Evolutionary conservation across 2,329 filamentous ascomycete genomes (phyloP), one percentile per base, ranked within the genome.

Genomic region (Fusarium armeniacum): DNA sequence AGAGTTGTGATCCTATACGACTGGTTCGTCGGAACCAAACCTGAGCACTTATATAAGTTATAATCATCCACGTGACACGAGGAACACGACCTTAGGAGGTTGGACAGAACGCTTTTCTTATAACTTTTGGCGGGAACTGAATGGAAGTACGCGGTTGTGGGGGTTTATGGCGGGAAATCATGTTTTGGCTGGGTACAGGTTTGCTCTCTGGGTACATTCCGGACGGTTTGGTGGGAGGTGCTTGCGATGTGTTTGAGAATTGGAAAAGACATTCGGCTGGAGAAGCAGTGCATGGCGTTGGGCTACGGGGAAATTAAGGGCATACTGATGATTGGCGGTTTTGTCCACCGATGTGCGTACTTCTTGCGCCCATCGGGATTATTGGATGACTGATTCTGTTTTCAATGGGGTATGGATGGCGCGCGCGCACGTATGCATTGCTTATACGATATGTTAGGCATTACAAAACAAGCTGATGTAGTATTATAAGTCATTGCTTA

Each of bases 231-330:
- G 47, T 49, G 56, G 38, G 41, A 53, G 32, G 41, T 65, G 54
- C 60, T 58, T 38, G 24, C 16, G 53, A 65, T 58, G 53, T 52
- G 67, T 45, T 58, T 59, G 57, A 41, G 65, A 65, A 47, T 66
- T 53, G 60, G 65, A 56, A 71, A 70, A 69, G 56, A 53, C 51
- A 67, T 59, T 49, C 40, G 54, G 53, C 43, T 38, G 50, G 58
- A 62, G 73, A 69, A 53, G 54, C 44, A 65, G 62, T 62, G 65
- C 51, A 63, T 67, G 73, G 73, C 73, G 73, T 75, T 75, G 63
- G 69, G 55, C 60, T 67, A 62, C 22, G 52, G 72, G 60, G 61
- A 62, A 65, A 60, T 61, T 60, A 66, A 45, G 51, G 62, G 58
- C 47, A 57, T 38, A 52, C 41, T 55, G 62, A 63, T 58, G 46